Evolutionary conservation across 2,329 filamentous ascomycete species (phyloP).

Genomic region (Waltergamsia citrina): DNA sequence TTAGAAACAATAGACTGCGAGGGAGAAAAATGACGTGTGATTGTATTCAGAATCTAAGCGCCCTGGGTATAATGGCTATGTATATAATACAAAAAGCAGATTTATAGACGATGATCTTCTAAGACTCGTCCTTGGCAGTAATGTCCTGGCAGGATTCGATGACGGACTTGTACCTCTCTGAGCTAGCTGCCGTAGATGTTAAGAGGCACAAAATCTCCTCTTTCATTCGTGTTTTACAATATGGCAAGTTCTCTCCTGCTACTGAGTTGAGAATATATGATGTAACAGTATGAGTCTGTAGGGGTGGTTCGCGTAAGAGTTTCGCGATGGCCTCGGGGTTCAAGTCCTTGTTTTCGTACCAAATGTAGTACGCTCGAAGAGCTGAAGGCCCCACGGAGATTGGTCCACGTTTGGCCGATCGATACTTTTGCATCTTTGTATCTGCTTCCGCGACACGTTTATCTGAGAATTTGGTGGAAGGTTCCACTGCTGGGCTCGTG

Average conservation of each 20-base stretch:
- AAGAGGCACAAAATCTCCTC: conserved; percentile 31
- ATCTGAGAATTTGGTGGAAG: conserved; percentile 16
- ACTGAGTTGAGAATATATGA: conserved; percentile 51
- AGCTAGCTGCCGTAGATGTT: conserved; percentile 9
- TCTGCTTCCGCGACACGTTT: conserved; percentile 33
- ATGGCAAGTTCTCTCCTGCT: conserved; percentile 38
- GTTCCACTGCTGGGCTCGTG: neutral
- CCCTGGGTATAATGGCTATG: neutral
- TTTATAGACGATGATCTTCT: no score
- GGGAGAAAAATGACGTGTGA: neutral
- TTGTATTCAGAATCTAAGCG: neutral
- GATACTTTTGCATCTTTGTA: conserved; percentile 24
- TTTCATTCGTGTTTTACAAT: conserved; percentile 32
- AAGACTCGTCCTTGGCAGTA: neutral
- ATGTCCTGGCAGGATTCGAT: conserved; percentile 9
- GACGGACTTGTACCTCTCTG: conserved; percentile 16
- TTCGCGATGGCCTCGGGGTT: conserved; percentile 37
- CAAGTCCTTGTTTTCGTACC: conserved; percentile 44
- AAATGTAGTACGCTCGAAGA: conserved; percentile 54
- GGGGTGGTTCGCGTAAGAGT: conserved; percentile 50
- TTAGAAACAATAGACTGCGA: conserved; percentile 11
- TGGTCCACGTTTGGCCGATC: conserved; percentile 13
- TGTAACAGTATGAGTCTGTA: conserved; percentile 45
- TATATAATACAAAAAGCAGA: neutral
- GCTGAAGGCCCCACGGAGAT: conserved; percentile 17